These are phyloP conservation scores for Eucalyptus cloeziana DNA, from an alignment of 345 rosid species.

Conservation along the genomic window DNA sequence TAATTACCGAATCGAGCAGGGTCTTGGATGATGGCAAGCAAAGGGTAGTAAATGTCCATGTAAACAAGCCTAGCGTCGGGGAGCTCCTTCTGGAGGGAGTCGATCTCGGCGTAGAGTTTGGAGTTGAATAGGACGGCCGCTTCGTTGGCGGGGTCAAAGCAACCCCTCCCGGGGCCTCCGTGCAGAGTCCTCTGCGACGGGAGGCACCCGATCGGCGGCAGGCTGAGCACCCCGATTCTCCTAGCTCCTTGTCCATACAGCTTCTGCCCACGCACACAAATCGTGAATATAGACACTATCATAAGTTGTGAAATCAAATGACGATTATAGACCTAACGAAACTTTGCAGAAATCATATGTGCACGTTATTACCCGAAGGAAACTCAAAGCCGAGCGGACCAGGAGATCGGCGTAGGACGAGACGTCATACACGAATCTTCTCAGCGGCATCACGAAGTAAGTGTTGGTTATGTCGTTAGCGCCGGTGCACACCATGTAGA, in stretches of 20 bases:
- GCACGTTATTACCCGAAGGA: not conserved
- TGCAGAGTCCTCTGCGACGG: conserved; percentile 62
- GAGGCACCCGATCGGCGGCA: conserved; percentile 63
- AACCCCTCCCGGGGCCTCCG: conserved; percentile 41
- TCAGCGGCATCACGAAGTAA: not conserved
- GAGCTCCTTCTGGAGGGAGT: conserved; percentile 8
- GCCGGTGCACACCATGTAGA: not conserved
- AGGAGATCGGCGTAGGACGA: conserved; percentile 8
- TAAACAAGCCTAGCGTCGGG: conserved; percentile 18
- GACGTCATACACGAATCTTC: not conserved
- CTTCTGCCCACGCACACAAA: conserved; percentile 2
- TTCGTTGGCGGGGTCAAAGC: conserved; percentile 26
- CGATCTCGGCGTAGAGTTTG: conserved; percentile 23
- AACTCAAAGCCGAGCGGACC: not conserved
- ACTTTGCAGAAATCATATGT: not conserved
- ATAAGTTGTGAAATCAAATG: not conserved
- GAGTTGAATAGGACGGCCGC: conserved; percentile 47
- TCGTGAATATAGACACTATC: no score
- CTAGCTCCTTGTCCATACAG: conserved; percentile 49
- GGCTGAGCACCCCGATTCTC: conserved; percentile 30
- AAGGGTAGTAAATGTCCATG: conserved; percentile 23
- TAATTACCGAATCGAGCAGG: conserved; percentile 40
- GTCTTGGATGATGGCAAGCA: conserved; percentile 22
- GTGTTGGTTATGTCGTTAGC: conserved; percentile 13
- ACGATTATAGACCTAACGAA: not conserved